phyloP scores from a whole-genome alignment of 2,329 filamentous ascomycete genomes.

The Ophiostoma tasmaniense region DNA sequence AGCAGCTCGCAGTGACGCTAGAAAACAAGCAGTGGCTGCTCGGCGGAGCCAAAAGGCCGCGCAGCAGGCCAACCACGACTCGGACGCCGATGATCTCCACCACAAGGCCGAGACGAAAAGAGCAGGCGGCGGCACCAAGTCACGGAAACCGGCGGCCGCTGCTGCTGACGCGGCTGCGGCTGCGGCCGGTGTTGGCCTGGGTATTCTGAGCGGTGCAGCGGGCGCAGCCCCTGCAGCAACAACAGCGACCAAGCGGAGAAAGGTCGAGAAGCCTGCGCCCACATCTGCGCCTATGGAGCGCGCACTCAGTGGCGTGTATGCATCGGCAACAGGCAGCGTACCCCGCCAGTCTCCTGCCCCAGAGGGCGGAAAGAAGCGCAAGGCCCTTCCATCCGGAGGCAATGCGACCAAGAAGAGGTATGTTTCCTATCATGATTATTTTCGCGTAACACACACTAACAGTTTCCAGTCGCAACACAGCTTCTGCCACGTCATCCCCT shows the following conservation, averaged over 20 bases:
- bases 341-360: constrained; percentile 60
- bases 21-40: constrained; percentile 71
- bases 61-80: constrained; percentile 43
- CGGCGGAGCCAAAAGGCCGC: constrained; percentile 57
- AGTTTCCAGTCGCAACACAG: constrained; percentile 27
- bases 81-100: constrained; percentile 67
- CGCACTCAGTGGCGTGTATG: constrained; percentile 53
- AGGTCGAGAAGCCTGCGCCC: constrained; percentile 61
- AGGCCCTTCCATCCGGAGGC: constrained; percentile 55
- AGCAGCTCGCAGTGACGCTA: constrained; percentile 71
- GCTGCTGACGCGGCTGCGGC: constrained; percentile 15
- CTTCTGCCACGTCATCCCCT: constrained; percentile 67
- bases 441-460: constrained; percentile 17
- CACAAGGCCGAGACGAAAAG: constrained; percentile 41
- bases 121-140: constrained; percentile 58
- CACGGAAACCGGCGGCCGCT: constrained; percentile 40
- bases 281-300: constrained; percentile 50
- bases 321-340: constrained; percentile 30
- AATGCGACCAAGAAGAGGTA: constrained; percentile 74
- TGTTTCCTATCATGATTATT: neutral
- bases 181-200: constrained; percentile 45
- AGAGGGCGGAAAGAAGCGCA: constrained; percentile 63
- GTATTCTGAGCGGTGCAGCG: constrained; percentile 50
- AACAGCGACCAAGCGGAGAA: constrained; percentile 63
- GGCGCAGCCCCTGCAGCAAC: constrained; percentile 36